Percentiles rank a stretch among this genome's conserved stretches.
Evolutionary conservation across 768 basidiomycete species (phyloP).

Genomic region (Kwoniella dejecticola): DNA sequence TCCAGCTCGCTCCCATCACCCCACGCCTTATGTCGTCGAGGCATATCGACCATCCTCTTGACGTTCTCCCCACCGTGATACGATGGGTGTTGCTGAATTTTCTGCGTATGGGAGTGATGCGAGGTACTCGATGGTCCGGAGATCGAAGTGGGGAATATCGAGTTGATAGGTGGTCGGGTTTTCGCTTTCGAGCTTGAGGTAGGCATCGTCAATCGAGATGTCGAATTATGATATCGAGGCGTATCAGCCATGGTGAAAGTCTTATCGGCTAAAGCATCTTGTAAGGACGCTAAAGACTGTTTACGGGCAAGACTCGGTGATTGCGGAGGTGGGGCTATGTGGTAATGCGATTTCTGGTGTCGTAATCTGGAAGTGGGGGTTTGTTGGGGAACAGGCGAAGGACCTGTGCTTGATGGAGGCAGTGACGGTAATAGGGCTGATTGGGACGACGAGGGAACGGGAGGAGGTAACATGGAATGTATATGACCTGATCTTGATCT

Average conservation of each 20-base stretch:
- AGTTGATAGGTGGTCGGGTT: conserved; percentile 72
- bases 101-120: no score
- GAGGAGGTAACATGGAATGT: conserved; percentile 21
- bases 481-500: conserved; percentile 18
- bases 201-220: conserved; percentile 74
- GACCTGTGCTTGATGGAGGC: conserved; percentile 1
- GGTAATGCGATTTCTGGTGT: conserved; percentile 52
- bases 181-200: conserved; percentile 72
- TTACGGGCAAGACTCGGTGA: conserved; percentile 40
- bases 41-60: conserved; percentile 22
- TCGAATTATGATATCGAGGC: conserved; percentile 30
- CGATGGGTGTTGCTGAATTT: background rate
- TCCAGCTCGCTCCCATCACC: conserved; percentile 81
- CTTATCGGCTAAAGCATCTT: conserved; percentile 39
- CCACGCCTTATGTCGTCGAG: conserved; percentile 33
- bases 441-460: background rate
- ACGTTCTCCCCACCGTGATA: background rate
- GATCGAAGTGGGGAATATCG: conserved; percentile 63
- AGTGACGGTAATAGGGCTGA: conserved; percentile 2
- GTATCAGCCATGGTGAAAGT: conserved; percentile 6
- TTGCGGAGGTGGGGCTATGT: conserved; percentile 30
- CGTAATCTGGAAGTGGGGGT: conserved; percentile 40
- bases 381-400: conserved; percentile 2
- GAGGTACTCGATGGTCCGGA: conserved; percentile 24
- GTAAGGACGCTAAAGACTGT: conserved; percentile 44